A percentile compares a stretch with the other conserved stretches of the same genome.
Evolutionary conservation across 2,329 filamentous ascomycete genomes (phyloP).

Genomic region (Hymenoscyphus occultus): DNA sequence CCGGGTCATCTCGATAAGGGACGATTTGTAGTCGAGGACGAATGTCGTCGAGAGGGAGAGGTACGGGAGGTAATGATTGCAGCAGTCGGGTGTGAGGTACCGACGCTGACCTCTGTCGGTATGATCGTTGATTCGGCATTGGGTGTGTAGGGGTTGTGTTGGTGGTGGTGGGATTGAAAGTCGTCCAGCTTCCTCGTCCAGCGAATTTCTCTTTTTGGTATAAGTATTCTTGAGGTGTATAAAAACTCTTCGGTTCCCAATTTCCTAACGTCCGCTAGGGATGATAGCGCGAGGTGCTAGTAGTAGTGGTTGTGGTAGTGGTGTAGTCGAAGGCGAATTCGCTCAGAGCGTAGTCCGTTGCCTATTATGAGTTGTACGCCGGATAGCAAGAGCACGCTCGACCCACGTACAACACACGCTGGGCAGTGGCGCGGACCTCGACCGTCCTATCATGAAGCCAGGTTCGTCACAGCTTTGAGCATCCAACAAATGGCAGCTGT

Average conservation of each 20-base stretch:
- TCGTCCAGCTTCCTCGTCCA: background rate
- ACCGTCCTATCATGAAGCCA: background rate
- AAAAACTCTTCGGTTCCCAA: background rate
- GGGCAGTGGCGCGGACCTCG: background rate
- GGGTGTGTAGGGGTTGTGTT: background rate
- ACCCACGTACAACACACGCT: constrained; percentile 2
- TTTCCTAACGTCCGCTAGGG: background rate
- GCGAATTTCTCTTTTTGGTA: background rate
- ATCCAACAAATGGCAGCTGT: background rate
- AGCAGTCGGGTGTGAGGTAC: constrained; percentile 25
- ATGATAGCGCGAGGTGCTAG: background rate
- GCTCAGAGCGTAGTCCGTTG: background rate
- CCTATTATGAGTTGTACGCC: background rate
- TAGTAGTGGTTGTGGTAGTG: background rate
- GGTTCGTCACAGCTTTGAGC: constrained; percentile 3
- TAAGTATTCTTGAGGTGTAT: background rate
- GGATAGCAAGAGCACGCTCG: background rate
- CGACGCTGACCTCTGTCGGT: constrained; percentile 20
- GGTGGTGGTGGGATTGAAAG: background rate
- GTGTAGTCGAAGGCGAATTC: background rate
- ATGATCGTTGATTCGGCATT: constrained; percentile 19
- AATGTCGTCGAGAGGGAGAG: constrained; percentile 16
- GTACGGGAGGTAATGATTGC: constrained; percentile 29
- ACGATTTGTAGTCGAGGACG: constrained; percentile 9
- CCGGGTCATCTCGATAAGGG: constrained; percentile 30